Conservation (phyloP, 2,329 filamentous ascomycete species). For the Exophiala spinifera region DNA sequence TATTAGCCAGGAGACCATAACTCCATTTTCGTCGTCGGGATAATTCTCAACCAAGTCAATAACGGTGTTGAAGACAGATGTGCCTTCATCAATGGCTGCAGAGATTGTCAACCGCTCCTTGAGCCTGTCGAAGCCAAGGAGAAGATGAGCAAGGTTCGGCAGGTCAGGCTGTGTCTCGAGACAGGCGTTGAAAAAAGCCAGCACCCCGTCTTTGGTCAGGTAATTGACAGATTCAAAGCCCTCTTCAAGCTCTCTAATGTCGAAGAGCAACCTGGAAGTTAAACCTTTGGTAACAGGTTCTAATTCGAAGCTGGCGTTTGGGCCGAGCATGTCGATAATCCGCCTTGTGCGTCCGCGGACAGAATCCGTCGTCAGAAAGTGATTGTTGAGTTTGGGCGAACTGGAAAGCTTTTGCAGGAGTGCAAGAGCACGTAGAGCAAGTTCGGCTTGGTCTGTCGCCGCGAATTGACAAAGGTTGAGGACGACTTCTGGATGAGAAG, state of each 20-base stretch:
- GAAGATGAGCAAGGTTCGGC: slow-evolving; percentile 83
- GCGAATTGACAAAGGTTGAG: slow-evolving; percentile 84
- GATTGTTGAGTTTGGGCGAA: slow-evolving; percentile 66
- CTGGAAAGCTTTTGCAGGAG: slow-evolving; percentile 83
- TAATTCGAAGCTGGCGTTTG: slow-evolving; percentile 73
- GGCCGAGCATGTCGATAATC: slow-evolving; percentile 82
- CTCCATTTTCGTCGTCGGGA: slow-evolving; percentile 60
- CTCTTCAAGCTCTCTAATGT: slow-evolving; percentile 68
- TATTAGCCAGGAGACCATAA: slow-evolving; percentile 66
- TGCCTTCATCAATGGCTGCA: slow-evolving; percentile 64
- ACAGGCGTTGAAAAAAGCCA: slow-evolving; percentile 82
- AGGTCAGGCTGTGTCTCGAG: slow-evolving; percentile 69
- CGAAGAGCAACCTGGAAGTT: slow-evolving; percentile 62
- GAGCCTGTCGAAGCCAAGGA: slow-evolving; percentile 82
- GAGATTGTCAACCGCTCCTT: slow-evolving; percentile 49
- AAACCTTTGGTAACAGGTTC: slow-evolving; percentile 66
- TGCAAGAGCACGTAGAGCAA: slow-evolving; percentile 76
- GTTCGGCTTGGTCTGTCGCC: slow-evolving; percentile 73
- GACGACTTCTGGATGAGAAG: slow-evolving; percentile 74
- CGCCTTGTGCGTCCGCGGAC: slow-evolving; percentile 21
- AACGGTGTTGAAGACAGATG: slow-evolving; percentile 80
- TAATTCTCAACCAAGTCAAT: slow-evolving; percentile 68
- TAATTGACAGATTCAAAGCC: slow-evolving; percentile 70
- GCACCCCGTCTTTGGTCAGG: slow-evolving; percentile 75
- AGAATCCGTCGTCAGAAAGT: slow-evolving; percentile 18